Base-by-base conservation (phyloP, 805 yeast genomes). In the Sugiyamaella marilandica region DNA sequence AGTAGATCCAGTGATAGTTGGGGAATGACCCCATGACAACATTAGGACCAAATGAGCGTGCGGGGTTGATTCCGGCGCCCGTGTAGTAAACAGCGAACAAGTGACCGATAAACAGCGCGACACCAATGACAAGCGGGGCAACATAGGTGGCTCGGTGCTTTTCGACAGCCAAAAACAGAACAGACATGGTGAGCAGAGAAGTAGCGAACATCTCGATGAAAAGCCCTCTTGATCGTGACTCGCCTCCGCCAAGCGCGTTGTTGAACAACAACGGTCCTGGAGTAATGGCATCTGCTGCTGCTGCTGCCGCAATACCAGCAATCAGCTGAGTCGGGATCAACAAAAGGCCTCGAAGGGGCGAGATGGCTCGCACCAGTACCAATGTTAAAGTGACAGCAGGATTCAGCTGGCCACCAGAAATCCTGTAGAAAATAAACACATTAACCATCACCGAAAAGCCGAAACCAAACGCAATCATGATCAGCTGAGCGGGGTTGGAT, bases 241-340 rank as follows among this genome's bases (percentile, higher is more conserved):
- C 74, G 47, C 84, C 94, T 54, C 83, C 83, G 52, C 92, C 90
- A 55, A 87, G 72, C 45, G 78, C 74, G 65, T 87, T 87, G 55
- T 87, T 79, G 62, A 86, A 87, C 5, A 80, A 74, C 61, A 87
- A 75, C 47, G 75, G 74, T 57, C 95, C 95, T 41, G 96, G 95
- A 21, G 92, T 85, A 83, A 87, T 79, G 43, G 88, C 94, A 58
- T 80, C 72, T 47, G 89, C 95, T 44, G 89, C 92, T 69, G 88
- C 95, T 52, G 92, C 95, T 52, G 96, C 96, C 63, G 89, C 89
- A 83, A 88, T 84, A 70, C 95, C 95, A 49, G 86, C 95, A 67
- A 87, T 70, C 64, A 87, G 67, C 73, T 88, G 95, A 39, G 91
- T 60, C 51, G 83, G 45, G 70, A 80, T 70, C 82, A 84, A 81